Base-by-base conservation (phyloP, 331 rosid genomes). In the Saraca asoca region DNA sequence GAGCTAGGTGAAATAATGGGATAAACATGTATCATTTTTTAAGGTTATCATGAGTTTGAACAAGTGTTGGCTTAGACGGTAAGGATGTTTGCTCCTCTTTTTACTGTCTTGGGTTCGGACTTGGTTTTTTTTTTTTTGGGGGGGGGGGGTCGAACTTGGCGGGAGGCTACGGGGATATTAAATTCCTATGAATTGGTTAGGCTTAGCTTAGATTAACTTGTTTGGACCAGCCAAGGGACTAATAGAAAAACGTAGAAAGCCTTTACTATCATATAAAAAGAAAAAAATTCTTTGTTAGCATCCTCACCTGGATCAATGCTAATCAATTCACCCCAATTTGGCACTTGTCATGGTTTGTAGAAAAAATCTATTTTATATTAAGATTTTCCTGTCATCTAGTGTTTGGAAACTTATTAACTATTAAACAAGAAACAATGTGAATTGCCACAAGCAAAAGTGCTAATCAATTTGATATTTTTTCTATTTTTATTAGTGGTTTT, bases 1-100 rank as follows among this genome's bases (percentile, higher is more conserved):
- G n/a, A n/a, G 54, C 64, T 12, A 51, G 70, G 62, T 61, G 44
- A 31, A 67, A 41, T 55, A 35, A 58, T 59, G 35, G 56, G 56
- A 57, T 14, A n/a, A 16, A 39, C 54, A 17, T 31, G 71, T n/a
- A 39, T 56, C 10, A 39, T 3, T 24, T 24, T 3, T 24, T 24
- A 1, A 24, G 31, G 31, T 24, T 24, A 24, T 24, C 31, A 24
- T 24, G 31, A 3, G 31, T 24, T 24, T 24, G 31, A 24, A 24
- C 3, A 24, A 3, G 31, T 24, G 31, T 24, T 24, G 31, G 31
- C 31, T 24, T 24, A 24, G 31, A 24, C 3, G 31, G 31, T 24
- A 24, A 24, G 31, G 31, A 3, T 1, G 31, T 24, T 24, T 24
- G 31, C 31, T 24, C 31, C 31, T 24, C 31, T 24, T 24, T 24